A percentile compares a stretch with the other conserved stretches of the same genome.
Evolutionary conservation across 2,329 filamentous ascomycete genomes (phyloP).

Genomic region (Calonectria pauciramosa): DNA sequence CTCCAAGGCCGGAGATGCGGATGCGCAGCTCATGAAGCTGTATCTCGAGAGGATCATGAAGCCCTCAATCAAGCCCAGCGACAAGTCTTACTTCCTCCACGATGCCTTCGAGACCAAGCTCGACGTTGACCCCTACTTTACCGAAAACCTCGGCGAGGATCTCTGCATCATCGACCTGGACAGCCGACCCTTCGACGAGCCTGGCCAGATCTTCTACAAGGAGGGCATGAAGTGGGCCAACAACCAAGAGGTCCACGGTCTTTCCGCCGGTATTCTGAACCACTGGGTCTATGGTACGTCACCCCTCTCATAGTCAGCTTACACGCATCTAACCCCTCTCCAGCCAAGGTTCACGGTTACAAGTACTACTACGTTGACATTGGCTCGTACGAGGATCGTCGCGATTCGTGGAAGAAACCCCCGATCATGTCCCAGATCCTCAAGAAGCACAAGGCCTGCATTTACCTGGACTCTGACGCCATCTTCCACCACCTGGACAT

Average conservation of each 20-base stretch:
- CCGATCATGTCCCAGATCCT: constrained; percentile 58
- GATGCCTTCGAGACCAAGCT: constrained; percentile 52
- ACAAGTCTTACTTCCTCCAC: constrained; percentile 45
- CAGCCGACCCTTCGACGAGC: constrained; percentile 54
- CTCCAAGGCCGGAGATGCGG: constrained; percentile 7
- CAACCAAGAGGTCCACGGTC: constrained; percentile 48
- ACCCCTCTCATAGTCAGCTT: neutral
- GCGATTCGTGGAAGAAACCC: constrained; percentile 63
- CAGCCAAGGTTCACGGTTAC: constrained; percentile 62
- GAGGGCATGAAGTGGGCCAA: constrained; percentile 54
- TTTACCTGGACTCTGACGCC: constrained; percentile 61
- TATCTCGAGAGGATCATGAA: constrained; percentile 52
- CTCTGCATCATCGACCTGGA: constrained; percentile 62
- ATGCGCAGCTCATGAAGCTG: constrained; percentile 46
- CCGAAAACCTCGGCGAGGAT: constrained; percentile 51
- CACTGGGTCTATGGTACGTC: constrained; percentile 59
- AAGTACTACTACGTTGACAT: constrained; percentile 61
- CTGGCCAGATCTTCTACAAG: constrained; percentile 53
- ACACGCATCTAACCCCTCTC: constrained; percentile 34
- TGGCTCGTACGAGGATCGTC: constrained; percentile 55
- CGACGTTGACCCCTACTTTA: constrained; percentile 48
- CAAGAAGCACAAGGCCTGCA: constrained; percentile 57
- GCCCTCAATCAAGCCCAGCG: constrained; percentile 45
- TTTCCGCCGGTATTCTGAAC: constrained; percentile 58
- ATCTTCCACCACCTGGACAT: constrained; percentile 59